Evolutionary conservation across 805 yeast species (phyloP).

Genomic region (Tetrapisispora namnaoensis): DNA sequence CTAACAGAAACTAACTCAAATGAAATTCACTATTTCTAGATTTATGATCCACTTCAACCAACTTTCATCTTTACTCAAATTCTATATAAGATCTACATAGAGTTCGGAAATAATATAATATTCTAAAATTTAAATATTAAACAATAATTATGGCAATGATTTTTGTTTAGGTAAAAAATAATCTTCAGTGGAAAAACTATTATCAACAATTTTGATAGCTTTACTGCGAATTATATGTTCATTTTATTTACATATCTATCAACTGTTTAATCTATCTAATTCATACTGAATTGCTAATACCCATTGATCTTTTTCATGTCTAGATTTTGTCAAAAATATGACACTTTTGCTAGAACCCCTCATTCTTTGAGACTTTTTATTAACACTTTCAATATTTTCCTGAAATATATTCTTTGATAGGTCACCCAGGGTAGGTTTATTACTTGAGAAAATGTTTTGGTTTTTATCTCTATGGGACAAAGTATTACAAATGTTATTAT

Average conservation of each 20-base stretch:
- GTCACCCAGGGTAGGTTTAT: not conserved
- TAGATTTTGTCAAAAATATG: constrained; percentile 71
- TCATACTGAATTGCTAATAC: constrained; percentile 35
- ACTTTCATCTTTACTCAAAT: not conserved
- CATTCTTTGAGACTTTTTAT: not conserved
- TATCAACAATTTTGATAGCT: not conserved
- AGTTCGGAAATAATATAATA: constrained; percentile 1
- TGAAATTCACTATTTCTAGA: not conserved
- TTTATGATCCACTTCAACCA: not conserved
- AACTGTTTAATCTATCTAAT: constrained; percentile 25
- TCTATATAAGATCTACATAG: not conserved
- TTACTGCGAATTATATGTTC: not conserved
- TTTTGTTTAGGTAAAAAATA: not conserved
- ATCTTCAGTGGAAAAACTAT: not conserved
- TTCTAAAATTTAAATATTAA: not conserved
- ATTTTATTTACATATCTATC: not conserved
- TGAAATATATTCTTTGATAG: constrained; percentile 3
- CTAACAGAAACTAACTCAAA: constrained; percentile 6
- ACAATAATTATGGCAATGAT: not conserved
- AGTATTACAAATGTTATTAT: constrained; percentile 31
- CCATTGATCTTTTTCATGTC: constrained; percentile 82
- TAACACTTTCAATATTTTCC: not conserved
- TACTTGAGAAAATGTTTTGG: not conserved
- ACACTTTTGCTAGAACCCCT: constrained; percentile 18
- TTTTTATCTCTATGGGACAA: not conserved